Evolutionary conservation across 2,329 filamentous ascomycete genomes (phyloP).

Genomic region (Colletotrichum graminicola): DNA sequence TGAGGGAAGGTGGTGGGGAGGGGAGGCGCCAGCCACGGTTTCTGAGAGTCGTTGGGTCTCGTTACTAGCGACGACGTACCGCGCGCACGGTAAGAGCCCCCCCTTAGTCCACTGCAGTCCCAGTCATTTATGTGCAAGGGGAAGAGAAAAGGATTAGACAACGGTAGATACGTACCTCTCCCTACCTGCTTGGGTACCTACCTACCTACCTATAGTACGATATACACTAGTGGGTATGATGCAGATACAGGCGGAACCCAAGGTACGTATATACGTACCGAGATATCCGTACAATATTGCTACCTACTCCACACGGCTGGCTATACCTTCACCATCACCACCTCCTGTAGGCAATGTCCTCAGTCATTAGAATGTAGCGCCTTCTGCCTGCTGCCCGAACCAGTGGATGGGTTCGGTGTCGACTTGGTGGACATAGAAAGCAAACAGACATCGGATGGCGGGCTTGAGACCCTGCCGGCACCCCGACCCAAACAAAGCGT

Average conservation of each 20-base stretch:
- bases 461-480: not conserved
- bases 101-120: slow-evolving; percentile 4
- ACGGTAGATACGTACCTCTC: not conserved
- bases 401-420: slow-evolving; percentile 19
- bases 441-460: slow-evolving; percentile 12
- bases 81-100: slow-evolving; percentile 47
- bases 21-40: slow-evolving; percentile 15
- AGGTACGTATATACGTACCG: too few species aligned
- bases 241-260: too few species aligned
- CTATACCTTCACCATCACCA: too few species aligned
- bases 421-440: slow-evolving; percentile 11
- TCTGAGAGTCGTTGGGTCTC: not conserved
- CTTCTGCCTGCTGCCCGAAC: not conserved
- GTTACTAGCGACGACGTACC: slow-evolving; percentile 43
- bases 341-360: not conserved
- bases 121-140: slow-evolving; percentile 31
- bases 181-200: too few species aligned
- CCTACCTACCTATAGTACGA: too few species aligned
- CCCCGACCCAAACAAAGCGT: not conserved
- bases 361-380: not conserved
- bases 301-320: too few species aligned
- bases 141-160: not conserved
- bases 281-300: too few species aligned
- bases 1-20: not conserved
- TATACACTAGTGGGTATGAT: too few species aligned